These are phyloP conservation scores for Vanrija sp. DNA, from an alignment of 1,284 basidiomycete species.

Conservation along the genomic window DNA sequence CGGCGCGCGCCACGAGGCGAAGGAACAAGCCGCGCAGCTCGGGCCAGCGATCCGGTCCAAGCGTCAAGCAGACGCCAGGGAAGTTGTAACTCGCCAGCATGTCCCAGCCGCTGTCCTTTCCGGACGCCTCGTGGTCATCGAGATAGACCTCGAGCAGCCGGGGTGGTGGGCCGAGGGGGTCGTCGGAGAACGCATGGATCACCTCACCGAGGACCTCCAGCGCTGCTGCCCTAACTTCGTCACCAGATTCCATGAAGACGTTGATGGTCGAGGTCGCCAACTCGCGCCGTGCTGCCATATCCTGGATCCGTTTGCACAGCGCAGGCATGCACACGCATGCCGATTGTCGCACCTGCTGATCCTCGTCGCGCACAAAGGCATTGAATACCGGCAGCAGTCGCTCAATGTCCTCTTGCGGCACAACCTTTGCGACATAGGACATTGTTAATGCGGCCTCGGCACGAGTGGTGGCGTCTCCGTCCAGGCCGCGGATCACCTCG, in stretches of 20 bases:
- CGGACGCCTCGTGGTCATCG: conserved; percentile 24
- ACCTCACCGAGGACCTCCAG: conserved; percentile 90
- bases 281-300: conserved; percentile 55
- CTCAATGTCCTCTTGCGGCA: conserved; percentile 65
- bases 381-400: conserved; percentile 76
- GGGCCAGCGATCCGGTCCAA: conserved; percentile 74
- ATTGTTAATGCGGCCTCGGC: conserved; percentile 87
- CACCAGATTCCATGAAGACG: conserved; percentile 64
- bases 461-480: conserved; percentile 76
- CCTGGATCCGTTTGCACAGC: conserved; percentile 63
- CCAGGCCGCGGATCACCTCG: conserved; percentile 74
- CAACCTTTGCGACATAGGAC: conserved; percentile 79
- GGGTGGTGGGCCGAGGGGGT: conserved; percentile 64
- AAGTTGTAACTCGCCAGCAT: conserved; percentile 91
- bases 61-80: conserved; percentile 82
- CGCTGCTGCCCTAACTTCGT: conserved; percentile 72
- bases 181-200: conserved; percentile 74
- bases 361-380: conserved; percentile 63
- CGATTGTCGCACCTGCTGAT: conserved; percentile 84
- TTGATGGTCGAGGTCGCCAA: conserved; percentile 64
- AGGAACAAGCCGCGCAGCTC: conserved; percentile 68
- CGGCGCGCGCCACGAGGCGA: conserved; percentile 54
- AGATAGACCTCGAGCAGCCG: conserved; percentile 76
- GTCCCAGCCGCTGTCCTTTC: conserved; percentile 63
- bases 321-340: conserved; percentile 81